phyloP scores from a whole-genome alignment of 768 basidiomycete species.

The Phlebiopsis flavidoalba region DNA sequence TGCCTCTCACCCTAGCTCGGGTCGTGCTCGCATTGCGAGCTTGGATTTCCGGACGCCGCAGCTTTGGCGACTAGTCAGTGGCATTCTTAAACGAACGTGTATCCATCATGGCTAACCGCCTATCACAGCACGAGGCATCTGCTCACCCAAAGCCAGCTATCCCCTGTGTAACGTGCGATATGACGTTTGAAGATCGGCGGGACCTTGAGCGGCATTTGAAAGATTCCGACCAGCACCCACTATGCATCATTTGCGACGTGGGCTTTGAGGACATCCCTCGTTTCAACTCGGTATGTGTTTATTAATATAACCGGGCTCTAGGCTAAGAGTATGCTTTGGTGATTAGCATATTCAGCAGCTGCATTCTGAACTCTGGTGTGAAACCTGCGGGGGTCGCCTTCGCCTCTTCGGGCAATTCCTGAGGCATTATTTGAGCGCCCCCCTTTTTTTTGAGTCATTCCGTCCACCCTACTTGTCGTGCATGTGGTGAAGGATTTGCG shows the following conservation, averaged over 20 bases:
- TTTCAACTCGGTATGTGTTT: conserved; percentile 4
- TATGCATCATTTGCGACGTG: conserved; percentile 6
- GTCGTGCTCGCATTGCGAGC: conserved; percentile 6
- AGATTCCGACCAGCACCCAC: conserved; percentile 1
- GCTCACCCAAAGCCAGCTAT: conserved; percentile 1
- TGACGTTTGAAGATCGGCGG: background rate
- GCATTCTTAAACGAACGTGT: background rate
- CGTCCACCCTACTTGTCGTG: conserved; percentile 17
- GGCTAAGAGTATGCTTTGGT: no score
- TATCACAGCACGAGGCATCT: background rate
- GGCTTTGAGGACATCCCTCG: background rate
- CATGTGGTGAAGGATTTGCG: conserved; percentile 18
- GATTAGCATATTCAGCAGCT: conserved; percentile 1
- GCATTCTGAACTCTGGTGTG: conserved; percentile 10
- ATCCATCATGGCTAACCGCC: background rate
- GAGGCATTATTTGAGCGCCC: no score
- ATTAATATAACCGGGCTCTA: background rate
- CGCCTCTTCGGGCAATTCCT: background rate
- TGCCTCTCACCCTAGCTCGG: conserved; percentile 6
- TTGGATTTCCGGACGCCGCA: conserved; percentile 3
- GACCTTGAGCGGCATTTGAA: conserved; percentile 5
- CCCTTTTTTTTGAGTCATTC: conserved; percentile 10
- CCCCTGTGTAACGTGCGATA: background rate
- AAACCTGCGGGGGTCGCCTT: conserved; percentile 4
- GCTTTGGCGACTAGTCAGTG: conserved; percentile 5